Conservation (phyloP, 78 protist species). For the Monosiga brevicollis region DNA sequence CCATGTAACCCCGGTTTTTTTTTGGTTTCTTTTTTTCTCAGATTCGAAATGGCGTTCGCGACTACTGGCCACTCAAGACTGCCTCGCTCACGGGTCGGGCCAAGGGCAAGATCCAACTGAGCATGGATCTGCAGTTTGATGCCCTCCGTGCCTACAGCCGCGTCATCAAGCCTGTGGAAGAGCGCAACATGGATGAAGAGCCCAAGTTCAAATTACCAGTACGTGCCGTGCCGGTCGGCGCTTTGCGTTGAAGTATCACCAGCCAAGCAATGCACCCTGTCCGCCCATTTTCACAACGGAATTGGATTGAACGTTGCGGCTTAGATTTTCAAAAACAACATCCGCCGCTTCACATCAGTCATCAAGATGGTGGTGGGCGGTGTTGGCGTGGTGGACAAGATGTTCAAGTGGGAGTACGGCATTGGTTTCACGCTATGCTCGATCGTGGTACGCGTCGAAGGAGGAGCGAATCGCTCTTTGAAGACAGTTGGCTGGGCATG, state of each 20-base stretch:
- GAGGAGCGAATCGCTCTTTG: too few species aligned
- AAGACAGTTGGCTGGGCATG: not conserved
- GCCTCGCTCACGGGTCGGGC: too few species aligned
- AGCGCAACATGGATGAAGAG: too few species aligned
- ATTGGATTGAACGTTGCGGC: too few species aligned
- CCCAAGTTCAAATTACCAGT: too few species aligned
- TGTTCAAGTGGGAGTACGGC: not conserved
- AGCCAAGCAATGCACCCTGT: too few species aligned
- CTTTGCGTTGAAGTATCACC: not conserved
- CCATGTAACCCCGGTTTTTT: not conserved
- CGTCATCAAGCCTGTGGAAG: too few species aligned
- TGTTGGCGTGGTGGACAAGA: not conserved
- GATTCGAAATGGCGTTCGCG: not conserved
- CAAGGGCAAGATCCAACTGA: too few species aligned
- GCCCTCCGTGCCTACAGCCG: too few species aligned
- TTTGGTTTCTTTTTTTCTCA: not conserved
- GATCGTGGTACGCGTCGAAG: not conserved
- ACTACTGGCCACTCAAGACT: not conserved
- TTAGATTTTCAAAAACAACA: not conserved
- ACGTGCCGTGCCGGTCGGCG: not conserved
- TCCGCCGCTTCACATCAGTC: not conserved
- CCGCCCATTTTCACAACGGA: too few species aligned
- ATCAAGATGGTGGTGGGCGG: not conserved
- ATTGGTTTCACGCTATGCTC: not conserved
- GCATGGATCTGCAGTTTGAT: too few species aligned